Percentiles rank a stretch among this genome's conserved stretches.
Conservation (phyloP, 768 basidiomycete genomes). For the Coprinopsis marcescibilis region DNA sequence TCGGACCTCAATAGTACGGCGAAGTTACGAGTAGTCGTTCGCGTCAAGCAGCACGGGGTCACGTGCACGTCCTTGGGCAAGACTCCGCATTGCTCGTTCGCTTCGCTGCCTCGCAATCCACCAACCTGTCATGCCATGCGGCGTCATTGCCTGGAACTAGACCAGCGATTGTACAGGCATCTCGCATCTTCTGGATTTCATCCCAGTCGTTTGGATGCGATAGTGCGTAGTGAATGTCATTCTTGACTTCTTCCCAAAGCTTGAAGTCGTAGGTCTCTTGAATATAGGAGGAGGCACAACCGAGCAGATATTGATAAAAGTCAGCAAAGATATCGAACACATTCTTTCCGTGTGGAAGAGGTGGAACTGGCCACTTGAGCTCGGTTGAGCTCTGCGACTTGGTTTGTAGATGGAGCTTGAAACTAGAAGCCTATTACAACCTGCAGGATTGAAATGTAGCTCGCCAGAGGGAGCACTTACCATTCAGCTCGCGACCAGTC, state of each 20-base stretch:
- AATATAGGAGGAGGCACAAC: slow-evolving; percentile 31
- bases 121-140: too few relatives aligned
- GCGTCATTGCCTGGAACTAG: slow-evolving; percentile 17
- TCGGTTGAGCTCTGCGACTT: background rate
- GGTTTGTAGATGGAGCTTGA: slow-evolving; percentile 21
- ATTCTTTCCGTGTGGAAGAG: slow-evolving; percentile 28
- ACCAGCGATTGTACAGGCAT: background rate
- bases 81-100: too few relatives aligned
- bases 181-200: slow-evolving; percentile 2
- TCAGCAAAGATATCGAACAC: slow-evolving; percentile 32
- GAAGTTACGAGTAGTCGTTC: too few relatives aligned
- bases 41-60: too few relatives aligned
- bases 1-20: too few relatives aligned
- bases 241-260: slow-evolving; percentile 19
- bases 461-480: slow-evolving; percentile 18
- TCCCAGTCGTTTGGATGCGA: slow-evolving; percentile 30
- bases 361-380: slow-evolving; percentile 7
- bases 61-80: too few relatives aligned
- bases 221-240: slow-evolving; percentile 36
- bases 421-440: slow-evolving; percentile 15
- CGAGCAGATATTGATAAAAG: slow-evolving; percentile 34
- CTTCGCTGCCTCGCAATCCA: too few relatives aligned
- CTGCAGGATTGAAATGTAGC: slow-evolving; percentile 17
- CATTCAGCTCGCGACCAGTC: slow-evolving; percentile 43
- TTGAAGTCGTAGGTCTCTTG: slow-evolving; percentile 28